These are phyloP conservation scores for Metschnikowia hibisci DNA, from an alignment of 805 yeast genomes.

Conservation along the genomic window DNA sequence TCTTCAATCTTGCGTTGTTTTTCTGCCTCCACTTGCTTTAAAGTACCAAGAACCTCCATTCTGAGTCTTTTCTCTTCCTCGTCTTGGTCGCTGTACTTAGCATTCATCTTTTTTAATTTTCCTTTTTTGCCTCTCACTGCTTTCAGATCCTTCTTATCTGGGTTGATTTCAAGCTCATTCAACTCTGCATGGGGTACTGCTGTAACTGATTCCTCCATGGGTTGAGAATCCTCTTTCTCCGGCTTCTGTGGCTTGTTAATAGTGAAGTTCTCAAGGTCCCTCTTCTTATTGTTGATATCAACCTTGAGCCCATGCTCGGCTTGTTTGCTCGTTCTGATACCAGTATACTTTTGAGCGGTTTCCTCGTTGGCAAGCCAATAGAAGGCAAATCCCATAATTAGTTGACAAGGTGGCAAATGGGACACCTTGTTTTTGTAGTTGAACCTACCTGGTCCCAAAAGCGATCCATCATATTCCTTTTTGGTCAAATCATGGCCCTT, in stretches of 20 bases:
- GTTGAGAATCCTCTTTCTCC: constrained; percentile 3
- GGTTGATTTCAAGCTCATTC: neutral
- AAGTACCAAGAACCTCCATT: constrained; percentile 80
- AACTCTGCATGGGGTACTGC: neutral
- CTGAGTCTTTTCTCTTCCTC: constrained; percentile 76
- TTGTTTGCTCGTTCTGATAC: constrained; percentile 28
- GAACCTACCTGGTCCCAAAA: constrained; percentile 61
- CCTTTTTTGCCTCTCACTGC: constrained; percentile 76
- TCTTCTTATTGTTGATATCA: constrained; percentile 34
- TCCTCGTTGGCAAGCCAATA: constrained; percentile 68
- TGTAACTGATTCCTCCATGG: neutral
- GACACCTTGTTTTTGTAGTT: constrained; percentile 51
- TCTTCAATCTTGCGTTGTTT: constrained; percentile 20
- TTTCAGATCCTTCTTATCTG: constrained; percentile 28
- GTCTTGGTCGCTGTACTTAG: constrained; percentile 87
- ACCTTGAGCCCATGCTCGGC: constrained; percentile 37
- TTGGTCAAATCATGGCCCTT: constrained; percentile 66
- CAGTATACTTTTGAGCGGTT: constrained; percentile 33
- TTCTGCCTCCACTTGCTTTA: constrained; percentile 49
- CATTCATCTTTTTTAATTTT: constrained; percentile 74
- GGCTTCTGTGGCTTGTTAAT: constrained; percentile 7
- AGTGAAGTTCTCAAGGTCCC: constrained; percentile 28
- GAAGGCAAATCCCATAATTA: constrained; percentile 87
- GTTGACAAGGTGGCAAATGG: constrained; percentile 71
- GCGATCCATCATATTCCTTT: constrained; percentile 55